These are phyloP conservation scores for Fusarium sterilihyphosum DNA, from an alignment of 2,329 filamentous ascomycete genomes.

Conservation along the genomic window DNA sequence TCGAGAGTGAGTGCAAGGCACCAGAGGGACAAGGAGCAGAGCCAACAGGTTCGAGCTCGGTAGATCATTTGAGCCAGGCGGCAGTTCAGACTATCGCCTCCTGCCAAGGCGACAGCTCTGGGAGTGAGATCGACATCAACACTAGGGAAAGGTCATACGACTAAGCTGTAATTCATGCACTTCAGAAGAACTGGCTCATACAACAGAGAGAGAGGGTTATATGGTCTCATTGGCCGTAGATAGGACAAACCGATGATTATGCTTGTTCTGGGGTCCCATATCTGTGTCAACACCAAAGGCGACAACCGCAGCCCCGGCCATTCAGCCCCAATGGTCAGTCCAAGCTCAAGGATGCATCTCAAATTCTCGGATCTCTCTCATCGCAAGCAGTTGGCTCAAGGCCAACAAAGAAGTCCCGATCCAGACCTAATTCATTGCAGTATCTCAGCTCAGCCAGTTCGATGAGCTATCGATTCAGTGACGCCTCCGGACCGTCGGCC, in stretches of 20 bases:
- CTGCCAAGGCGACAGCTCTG: neutral
- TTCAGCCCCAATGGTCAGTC: neutral
- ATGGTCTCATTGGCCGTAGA: rapidly evolving
- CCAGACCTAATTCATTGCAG: rapidly evolving
- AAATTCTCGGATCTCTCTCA: neutral
- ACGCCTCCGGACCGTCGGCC: neutral
- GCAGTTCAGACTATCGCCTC: too few relatives aligned
- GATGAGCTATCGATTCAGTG: neutral
- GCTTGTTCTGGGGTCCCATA: rapidly evolving
- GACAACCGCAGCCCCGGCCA: neutral
- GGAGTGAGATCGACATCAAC: neutral
- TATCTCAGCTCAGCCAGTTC: too few relatives aligned
- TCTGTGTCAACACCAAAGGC: neutral
- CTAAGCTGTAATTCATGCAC: rapidly evolving
- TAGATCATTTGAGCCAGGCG: too few relatives aligned
- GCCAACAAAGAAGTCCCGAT: neutral
- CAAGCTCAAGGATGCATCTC: neutral
- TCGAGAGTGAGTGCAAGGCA: neutral
- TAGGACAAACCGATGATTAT: rapidly evolving
- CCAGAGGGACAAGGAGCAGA: rapidly evolving
- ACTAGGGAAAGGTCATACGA: rapidly evolving
- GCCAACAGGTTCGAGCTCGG: neutral
- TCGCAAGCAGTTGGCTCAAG: rapidly evolving
- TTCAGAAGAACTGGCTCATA: neutral
- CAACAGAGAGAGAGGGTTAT: rapidly evolving